A percentile compares a stretch with the other conserved stretches of the same genome.
Conservation (phyloP, 2,329 filamentous ascomycete species). For the Exophiala spinifera region DNA sequence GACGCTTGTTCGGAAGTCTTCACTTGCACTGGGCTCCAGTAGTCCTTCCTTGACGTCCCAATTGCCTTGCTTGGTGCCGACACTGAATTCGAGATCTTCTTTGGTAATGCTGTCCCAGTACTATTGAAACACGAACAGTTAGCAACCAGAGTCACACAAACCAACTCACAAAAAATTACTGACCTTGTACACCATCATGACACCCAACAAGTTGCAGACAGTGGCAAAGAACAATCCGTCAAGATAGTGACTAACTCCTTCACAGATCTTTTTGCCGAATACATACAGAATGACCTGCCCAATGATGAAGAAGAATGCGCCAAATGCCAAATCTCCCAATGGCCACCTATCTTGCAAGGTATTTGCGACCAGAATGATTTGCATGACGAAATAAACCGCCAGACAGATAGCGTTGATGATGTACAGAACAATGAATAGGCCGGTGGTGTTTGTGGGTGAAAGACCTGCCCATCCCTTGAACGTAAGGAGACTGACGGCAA, state of each 20-base stretch:
- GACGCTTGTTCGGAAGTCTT: slow-evolving; percentile 60
- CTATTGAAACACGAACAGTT: slow-evolving; percentile 43
- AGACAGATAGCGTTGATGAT: slow-evolving; percentile 85
- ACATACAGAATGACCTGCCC: slow-evolving; percentile 92
- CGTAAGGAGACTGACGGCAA: slow-evolving; percentile 82
- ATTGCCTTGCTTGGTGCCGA: slow-evolving; percentile 90
- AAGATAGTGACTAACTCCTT: slow-evolving; percentile 81
- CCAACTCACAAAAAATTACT: slow-evolving; percentile 25
- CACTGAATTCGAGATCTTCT: slow-evolving; percentile 97
- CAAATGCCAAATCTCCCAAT: slow-evolving; percentile 84
- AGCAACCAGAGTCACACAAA: not conserved
- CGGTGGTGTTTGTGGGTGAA: slow-evolving; percentile 78
- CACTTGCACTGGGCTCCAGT: slow-evolving; percentile 50
- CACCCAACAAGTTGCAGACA: slow-evolving; percentile 84
- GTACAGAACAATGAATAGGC: slow-evolving; percentile 88
- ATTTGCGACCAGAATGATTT: slow-evolving; percentile 80
- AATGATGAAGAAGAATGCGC: slow-evolving; percentile 83
- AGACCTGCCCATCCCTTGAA: slow-evolving; percentile 91
- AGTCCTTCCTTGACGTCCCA: slow-evolving; percentile 97
- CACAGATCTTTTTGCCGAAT: slow-evolving; percentile 81
- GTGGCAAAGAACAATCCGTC: slow-evolving; percentile 94
- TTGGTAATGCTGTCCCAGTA: slow-evolving; percentile 99
- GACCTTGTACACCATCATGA: slow-evolving; percentile 99
- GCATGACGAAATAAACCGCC: slow-evolving; percentile 79
- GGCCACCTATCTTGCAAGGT: slow-evolving; percentile 96